These are phyloP conservation scores for Cercospora berteroae DNA, from an alignment of 2,329 filamentous ascomycete genomes.

Conservation along the genomic window DNA sequence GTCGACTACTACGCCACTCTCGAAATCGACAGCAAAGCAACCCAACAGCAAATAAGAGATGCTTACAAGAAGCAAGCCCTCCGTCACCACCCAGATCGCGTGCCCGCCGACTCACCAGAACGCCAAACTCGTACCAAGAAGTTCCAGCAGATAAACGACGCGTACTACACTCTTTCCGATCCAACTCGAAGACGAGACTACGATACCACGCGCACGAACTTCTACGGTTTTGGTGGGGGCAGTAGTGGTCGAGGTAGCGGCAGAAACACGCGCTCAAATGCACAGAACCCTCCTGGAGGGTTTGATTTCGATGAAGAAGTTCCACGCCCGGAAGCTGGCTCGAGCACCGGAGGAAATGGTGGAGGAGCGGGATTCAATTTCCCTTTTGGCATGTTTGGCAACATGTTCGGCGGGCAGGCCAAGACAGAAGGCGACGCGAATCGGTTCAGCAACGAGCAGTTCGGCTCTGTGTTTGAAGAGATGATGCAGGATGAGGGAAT, in stretches of 20 bases:
- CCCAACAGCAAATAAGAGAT: conserved; percentile 79
- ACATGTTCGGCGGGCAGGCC: conserved; percentile 50
- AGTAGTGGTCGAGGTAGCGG: conserved; percentile 29
- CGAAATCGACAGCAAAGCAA: conserved; percentile 60
- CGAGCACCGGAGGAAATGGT: conserved; percentile 40
- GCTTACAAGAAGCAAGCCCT: conserved; percentile 93
- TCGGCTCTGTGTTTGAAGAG: conserved; percentile 64
- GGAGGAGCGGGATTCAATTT: conserved; percentile 44
- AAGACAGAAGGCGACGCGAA: conserved; percentile 45
- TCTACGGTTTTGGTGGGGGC: conserved; percentile 49
- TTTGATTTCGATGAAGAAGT: conserved; percentile 48
- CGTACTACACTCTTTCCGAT: conserved; percentile 89
- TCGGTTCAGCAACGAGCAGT: conserved; percentile 70
- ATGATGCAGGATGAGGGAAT: conserved; percentile 60
- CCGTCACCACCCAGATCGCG: conserved; percentile 90
- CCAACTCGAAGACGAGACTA: conserved; percentile 74
- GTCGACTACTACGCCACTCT: conserved; percentile 41
- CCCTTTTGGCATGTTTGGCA: conserved; percentile 72
- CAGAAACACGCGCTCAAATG: conserved; percentile 26
- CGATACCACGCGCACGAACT: conserved; percentile 64
- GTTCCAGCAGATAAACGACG: conserved; percentile 90
- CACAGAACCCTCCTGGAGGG: conserved; percentile 39
- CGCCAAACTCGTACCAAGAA: conserved; percentile 76
- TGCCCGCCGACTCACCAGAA: conserved; percentile 79
- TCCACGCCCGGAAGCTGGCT: conserved; percentile 41